Evolutionary conservation across 257 asterid species (phyloP).

Genomic region (Ajuga chamaepitys): DNA sequence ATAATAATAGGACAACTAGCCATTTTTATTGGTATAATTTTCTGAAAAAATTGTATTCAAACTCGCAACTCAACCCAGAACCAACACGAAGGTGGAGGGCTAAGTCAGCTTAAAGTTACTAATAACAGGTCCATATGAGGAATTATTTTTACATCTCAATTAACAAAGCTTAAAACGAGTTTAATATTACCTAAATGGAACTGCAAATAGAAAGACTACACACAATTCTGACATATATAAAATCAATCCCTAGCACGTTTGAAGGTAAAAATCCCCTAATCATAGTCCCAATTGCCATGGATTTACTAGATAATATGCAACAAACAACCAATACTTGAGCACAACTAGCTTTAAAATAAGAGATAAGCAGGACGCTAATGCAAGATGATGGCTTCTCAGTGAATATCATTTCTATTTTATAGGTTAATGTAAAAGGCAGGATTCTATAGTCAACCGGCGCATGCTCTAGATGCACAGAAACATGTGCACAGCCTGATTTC

Average conservation of each 20-base stretch:
- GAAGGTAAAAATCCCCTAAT: neutral
- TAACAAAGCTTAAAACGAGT: neutral
- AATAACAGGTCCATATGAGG: neutral
- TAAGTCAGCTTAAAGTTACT: neutral
- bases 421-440: neutral
- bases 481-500: neutral
- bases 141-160: neutral
- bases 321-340: neutral
- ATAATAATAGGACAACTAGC: neutral
- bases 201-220: neutral
- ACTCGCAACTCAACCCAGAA: neutral
- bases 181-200: neutral
- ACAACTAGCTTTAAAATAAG: neutral
- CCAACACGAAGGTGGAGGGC: neutral
- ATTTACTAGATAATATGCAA: neutral
- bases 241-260: neutral
- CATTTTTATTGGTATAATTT: neutral
- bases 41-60: neutral
- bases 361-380: neutral
- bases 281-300: neutral
- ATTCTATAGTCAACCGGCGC: neutral
- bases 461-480: neutral
- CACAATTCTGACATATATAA: neutral
- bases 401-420: too few relatives aligned
- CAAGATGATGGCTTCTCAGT: neutral